Base-by-base conservation (phyloP, 1,284 basidiomycete species). In the Coniferiporia sulphurascens region DNA sequence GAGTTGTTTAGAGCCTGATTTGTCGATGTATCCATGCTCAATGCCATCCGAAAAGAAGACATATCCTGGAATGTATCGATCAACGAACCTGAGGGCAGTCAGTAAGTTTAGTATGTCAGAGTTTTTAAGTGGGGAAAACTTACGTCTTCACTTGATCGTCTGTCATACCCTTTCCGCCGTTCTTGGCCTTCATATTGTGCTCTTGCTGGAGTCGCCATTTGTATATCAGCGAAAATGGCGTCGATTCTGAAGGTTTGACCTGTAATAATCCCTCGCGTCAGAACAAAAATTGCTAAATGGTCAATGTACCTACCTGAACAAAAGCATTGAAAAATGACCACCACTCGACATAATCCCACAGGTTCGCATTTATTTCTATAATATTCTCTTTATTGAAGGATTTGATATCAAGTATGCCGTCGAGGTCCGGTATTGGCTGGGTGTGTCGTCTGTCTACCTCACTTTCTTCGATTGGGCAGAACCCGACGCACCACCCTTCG, bases 121-220 rank as follows among this genome's bases (percentile, higher is more conserved):
- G 34, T 27, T 22, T n/a, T n/a, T n/a, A n/a, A 6, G 44, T 8
- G 27, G 48, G 32, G 43, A 55, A 54, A 53, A 45, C 83, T 65
- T 73, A 95, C 81, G 71, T 72, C 69, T 83, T 84, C 32, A 96
- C 91, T 68, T 80, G 81, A 65, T 81, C 83, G 66, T 95, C 92
- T 0, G 84, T 79, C 94, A 97, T 95, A 3, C 93, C 93, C 49
- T 76, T 76, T 4, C 92, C 93, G 48, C 91, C 92, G 63, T 93
- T 95, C 44, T 70, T 70, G 0, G 80, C 76, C 70, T 93, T 95
- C 93, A 96, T 95, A 54, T 81, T 68, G 60, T 89, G 90, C 67
- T 97, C 94, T 71, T 95, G 93, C 70, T 96, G 79, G 22, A 90
- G 71, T 19, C 93, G 79, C 94, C 93, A 95, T 63, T 78, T 80